Evolutionary conservation across 1,284 basidiomycete genomes (phyloP).

Genomic region (Xerocomus minutiporus): DNA sequence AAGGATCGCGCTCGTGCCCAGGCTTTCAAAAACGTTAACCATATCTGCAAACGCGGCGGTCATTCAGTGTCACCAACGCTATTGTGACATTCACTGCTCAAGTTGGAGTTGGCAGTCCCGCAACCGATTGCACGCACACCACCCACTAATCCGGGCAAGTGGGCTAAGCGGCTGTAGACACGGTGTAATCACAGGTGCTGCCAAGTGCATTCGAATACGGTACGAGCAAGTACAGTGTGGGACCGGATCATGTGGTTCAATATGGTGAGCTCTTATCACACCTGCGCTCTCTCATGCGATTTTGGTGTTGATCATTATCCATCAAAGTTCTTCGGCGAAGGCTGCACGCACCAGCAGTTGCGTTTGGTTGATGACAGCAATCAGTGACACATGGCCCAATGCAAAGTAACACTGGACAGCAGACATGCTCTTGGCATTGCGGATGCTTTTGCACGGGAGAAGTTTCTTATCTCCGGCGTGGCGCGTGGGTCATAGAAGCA

Average conservation of each 20-base stretch:
- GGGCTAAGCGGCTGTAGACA: background rate
- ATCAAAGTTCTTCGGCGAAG: background rate
- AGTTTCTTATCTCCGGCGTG: background rate
- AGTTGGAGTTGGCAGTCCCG: slow-evolving; percentile 42
- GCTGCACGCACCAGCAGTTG: background rate
- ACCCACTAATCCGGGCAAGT: background rate
- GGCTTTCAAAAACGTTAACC: too few species aligned
- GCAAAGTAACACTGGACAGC: background rate
- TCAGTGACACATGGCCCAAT: background rate
- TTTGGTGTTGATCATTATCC: background rate
- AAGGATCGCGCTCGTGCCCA: too few species aligned
- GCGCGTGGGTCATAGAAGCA: slow-evolving; percentile 3
- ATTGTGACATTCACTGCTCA: slow-evolving; percentile 33
- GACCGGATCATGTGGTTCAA: background rate
- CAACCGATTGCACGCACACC: slow-evolving; percentile 36
- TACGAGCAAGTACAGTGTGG: too few species aligned
- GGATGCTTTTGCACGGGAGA: background rate
- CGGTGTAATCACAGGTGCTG: background rate
- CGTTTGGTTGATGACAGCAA: background rate
- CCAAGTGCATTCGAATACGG: too few species aligned
- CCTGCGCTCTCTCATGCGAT: background rate
- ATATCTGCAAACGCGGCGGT: slow-evolving; percentile 6
- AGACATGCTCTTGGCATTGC: background rate
- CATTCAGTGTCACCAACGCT: slow-evolving; percentile 9
- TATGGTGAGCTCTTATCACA: background rate